Percentiles rank a stretch among this genome's conserved stretches.
Conservation (phyloP, 495 filamentous ascomycete species). For the Penicillium nucicola region DNA sequence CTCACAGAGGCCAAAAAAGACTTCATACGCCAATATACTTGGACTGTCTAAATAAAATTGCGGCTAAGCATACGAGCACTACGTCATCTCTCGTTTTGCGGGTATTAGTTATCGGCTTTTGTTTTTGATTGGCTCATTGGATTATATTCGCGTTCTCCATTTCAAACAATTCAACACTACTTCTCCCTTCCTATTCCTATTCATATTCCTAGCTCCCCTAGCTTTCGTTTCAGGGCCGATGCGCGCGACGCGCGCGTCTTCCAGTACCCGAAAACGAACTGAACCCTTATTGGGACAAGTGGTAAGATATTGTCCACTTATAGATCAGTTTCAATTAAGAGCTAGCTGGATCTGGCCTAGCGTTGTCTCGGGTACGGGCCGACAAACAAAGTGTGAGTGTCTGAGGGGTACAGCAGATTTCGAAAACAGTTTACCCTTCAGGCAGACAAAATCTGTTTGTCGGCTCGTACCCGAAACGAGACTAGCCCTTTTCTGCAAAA, state of each 20-base stretch:
- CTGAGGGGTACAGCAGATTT: too few relatives aligned
- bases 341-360: too few relatives aligned
- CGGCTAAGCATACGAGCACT: neutral
- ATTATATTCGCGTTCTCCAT: neutral
- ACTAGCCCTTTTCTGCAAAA: too few relatives aligned
- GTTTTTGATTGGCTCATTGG: neutral
- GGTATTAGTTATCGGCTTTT: neutral
- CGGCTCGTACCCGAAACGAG: too few relatives aligned
- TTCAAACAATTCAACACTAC: neutral
- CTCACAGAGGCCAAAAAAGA: slow-evolving; percentile 3
- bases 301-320: too few relatives aligned
- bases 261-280: too few relatives aligned
- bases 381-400: too few relatives aligned
- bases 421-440: too few relatives aligned
- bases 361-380: too few relatives aligned
- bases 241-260: neutral
- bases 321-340: too few relatives aligned
- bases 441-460: too few relatives aligned
- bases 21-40: slow-evolving; percentile 4
- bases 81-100: neutral
- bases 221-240: slow-evolving; percentile 2
- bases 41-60: neutral
- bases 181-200: neutral
- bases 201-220: neutral
- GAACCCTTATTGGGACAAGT: too few relatives aligned